These are phyloP conservation scores for Calocera cornea DNA, from an alignment of 768 basidiomycete genomes.

Conservation along the genomic window DNA sequence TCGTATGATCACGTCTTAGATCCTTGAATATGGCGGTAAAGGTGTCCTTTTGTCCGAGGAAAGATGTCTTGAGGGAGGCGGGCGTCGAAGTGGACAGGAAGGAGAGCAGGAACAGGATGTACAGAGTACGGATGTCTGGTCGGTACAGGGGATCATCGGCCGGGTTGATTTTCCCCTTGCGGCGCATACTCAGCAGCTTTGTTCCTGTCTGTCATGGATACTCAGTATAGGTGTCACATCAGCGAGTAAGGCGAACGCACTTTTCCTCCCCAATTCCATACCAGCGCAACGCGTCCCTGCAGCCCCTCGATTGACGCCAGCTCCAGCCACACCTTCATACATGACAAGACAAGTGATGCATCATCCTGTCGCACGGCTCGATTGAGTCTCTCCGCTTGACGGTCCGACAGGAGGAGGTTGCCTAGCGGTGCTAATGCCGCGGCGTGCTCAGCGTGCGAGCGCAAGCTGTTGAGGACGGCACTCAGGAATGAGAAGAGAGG, in stretches of 20 bases:
- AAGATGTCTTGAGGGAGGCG: slow-evolving; percentile 42
- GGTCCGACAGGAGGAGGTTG: not conserved
- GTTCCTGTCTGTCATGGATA: slow-evolving; percentile 13
- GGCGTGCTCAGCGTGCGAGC: not conserved
- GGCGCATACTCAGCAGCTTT: slow-evolving; percentile 56
- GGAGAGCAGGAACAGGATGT: slow-evolving; percentile 57
- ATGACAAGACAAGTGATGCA: not conserved
- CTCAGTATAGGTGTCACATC: not conserved
- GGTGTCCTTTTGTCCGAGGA: slow-evolving; percentile 54
- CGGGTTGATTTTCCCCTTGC: slow-evolving; percentile 36
- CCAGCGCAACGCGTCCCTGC: not conserved
- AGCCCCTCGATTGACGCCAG: not conserved
- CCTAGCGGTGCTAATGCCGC: not conserved
- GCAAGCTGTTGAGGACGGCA: not conserved
- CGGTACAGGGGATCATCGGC: slow-evolving; percentile 16
- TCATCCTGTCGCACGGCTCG: not conserved
- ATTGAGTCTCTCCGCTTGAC: not conserved
- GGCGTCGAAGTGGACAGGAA: slow-evolving; percentile 42
- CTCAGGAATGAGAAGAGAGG: not conserved
- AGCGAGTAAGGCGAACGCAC: not conserved
- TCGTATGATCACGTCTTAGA: slow-evolving; percentile 49
- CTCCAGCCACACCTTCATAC: not conserved
- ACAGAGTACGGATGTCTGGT: slow-evolving; percentile 67
- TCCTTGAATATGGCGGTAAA: slow-evolving; percentile 65
- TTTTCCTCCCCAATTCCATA: not conserved